Conservation (phyloP, 495 filamentous ascomycete genomes). For the Penicillium odoratum region DNA sequence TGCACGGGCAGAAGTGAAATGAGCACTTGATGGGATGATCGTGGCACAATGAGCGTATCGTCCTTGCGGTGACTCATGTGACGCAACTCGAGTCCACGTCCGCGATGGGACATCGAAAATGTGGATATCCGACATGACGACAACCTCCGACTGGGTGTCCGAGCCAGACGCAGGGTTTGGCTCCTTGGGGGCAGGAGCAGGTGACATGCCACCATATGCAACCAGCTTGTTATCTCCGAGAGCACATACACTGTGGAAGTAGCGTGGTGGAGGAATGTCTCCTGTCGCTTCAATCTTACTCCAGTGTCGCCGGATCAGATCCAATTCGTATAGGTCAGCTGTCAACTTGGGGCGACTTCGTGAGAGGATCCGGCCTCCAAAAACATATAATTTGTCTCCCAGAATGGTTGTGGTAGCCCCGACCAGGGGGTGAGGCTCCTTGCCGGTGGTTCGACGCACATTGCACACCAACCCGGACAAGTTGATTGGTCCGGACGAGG, state of each 20-base stretch:
- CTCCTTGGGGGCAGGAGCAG: slow-evolving; percentile 55
- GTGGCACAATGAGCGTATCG: slow-evolving; percentile 96
- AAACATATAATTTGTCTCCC: slow-evolving; percentile 93
- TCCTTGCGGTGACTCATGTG: slow-evolving; percentile 82
- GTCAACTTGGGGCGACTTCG: slow-evolving; percentile 80
- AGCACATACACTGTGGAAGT: slow-evolving; percentile 94
- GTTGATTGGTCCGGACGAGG: slow-evolving; percentile 56
- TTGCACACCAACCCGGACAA: slow-evolving; percentile 91
- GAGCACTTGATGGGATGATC: slow-evolving; percentile 82
- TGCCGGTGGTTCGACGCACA: slow-evolving; percentile 86
- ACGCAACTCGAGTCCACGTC: slow-evolving; percentile 82
- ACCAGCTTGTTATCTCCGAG: slow-evolving; percentile 94
- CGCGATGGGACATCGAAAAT: slow-evolving; percentile 87
- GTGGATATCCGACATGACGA: slow-evolving; percentile 97
- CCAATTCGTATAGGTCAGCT: slow-evolving; percentile 87
- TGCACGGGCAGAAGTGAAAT: slow-evolving; percentile 78
- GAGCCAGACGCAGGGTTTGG: slow-evolving; percentile 43
- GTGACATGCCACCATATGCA: slow-evolving; percentile 98
- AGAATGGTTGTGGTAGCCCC: slow-evolving; percentile 94
- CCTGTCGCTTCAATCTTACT: slow-evolving; percentile 80
- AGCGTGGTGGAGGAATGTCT: slow-evolving; percentile 84
- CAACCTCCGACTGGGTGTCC: slow-evolving; percentile 81
- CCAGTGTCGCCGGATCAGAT: slow-evolving; percentile 90
- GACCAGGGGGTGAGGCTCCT: slow-evolving; percentile 86
- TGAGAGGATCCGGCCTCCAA: slow-evolving; percentile 87